Evolutionary conservation across 2,329 filamentous ascomycete species (phyloP).

Genomic region (Epichloe hybrida): DNA sequence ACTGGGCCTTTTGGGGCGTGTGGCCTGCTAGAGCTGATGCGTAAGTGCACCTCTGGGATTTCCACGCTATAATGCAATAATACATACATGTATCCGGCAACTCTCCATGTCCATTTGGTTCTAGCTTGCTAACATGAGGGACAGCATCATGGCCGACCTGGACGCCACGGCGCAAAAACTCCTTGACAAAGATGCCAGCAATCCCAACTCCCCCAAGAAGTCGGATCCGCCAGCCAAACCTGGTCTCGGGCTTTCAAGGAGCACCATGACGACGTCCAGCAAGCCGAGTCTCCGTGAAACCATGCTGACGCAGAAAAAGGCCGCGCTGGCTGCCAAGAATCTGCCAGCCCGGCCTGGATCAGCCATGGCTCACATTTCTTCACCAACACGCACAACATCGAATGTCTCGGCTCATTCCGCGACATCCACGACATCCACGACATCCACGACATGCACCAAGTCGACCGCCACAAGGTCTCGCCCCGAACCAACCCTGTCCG

Average conservation of each 20-base stretch:
- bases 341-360: slow-evolving; percentile 46
- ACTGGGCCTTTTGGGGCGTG: slow-evolving; percentile 66
- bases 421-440: background rate
- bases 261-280: slow-evolving; percentile 39
- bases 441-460: slow-evolving; percentile 16
- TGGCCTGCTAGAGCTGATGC: slow-evolving; percentile 68
- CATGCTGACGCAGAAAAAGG: slow-evolving; percentile 74
- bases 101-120: background rate
- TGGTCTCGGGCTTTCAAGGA: slow-evolving; percentile 48
- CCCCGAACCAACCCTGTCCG: slow-evolving; percentile 29
- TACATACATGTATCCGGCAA: too few species aligned
- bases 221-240: slow-evolving; percentile 33
- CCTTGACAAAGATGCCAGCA: slow-evolving; percentile 70
- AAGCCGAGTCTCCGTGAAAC: slow-evolving; percentile 66
- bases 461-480: slow-evolving; percentile 26
- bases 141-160: slow-evolving; percentile 62
- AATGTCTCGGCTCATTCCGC: slow-evolving; percentile 18
- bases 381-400: slow-evolving; percentile 30
- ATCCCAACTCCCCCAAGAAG: slow-evolving; percentile 57
- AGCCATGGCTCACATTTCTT: slow-evolving; percentile 47
- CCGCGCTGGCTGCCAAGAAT: slow-evolving; percentile 33
- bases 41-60: slow-evolving; percentile 30
- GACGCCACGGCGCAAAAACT: slow-evolving; percentile 67
- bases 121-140: slow-evolving; percentile 10
- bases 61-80: background rate